Evolutionary conservation across 2,329 filamentous ascomycete genomes (phyloP).

Genomic region (Diaporthe capsici): DNA sequence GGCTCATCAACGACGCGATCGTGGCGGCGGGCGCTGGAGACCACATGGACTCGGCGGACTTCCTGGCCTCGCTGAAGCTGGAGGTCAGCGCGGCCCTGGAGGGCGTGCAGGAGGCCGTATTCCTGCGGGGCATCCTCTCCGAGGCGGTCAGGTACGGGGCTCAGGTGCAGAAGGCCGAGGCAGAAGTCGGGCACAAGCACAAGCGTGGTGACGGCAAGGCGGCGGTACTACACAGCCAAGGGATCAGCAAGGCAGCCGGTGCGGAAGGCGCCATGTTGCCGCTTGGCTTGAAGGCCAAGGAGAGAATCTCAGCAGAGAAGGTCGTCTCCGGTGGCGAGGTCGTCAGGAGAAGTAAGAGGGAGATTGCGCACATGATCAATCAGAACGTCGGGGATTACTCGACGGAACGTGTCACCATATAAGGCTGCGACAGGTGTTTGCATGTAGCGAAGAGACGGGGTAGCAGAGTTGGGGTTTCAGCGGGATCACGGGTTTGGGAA

Average conservation of each 20-base stretch:
- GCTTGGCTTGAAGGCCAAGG: slow-evolving; percentile 77
- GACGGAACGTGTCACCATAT: slow-evolving; percentile 81
- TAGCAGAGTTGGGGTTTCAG: neutral
- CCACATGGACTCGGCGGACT: slow-evolving; percentile 70
- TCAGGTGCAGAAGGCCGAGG: slow-evolving; percentile 48
- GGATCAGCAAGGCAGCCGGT: slow-evolving; percentile 43
- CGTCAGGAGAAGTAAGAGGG: slow-evolving; percentile 76
- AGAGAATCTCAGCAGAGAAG: slow-evolving; percentile 67
- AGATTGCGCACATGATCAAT: slow-evolving; percentile 83
- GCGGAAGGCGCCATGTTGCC: slow-evolving; percentile 71
- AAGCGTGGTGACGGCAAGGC: slow-evolving; percentile 26
- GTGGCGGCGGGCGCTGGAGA: slow-evolving; percentile 58
- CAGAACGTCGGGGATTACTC: slow-evolving; percentile 87
- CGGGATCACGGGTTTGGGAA: slow-evolving; percentile 8
- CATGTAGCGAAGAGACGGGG: slow-evolving; percentile 9
- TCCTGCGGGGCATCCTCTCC: slow-evolving; percentile 73
- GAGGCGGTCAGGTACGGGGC: slow-evolving; percentile 76
- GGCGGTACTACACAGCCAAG: slow-evolving; percentile 28
- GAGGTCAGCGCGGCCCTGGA: slow-evolving; percentile 81
- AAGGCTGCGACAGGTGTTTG: slow-evolving; percentile 48
- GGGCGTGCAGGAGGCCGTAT: slow-evolving; percentile 77
- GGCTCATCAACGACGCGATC: slow-evolving; percentile 75
- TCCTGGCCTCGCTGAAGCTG: slow-evolving; percentile 75
- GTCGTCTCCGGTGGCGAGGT: slow-evolving; percentile 79
- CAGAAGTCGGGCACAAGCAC: slow-evolving; percentile 42